A percentile compares a stretch with the other conserved stretches of the same genome.
Evolutionary conservation across 73 alveolate genomes (phyloP).

Genomic region (Tetrahymena thermophila): DNA sequence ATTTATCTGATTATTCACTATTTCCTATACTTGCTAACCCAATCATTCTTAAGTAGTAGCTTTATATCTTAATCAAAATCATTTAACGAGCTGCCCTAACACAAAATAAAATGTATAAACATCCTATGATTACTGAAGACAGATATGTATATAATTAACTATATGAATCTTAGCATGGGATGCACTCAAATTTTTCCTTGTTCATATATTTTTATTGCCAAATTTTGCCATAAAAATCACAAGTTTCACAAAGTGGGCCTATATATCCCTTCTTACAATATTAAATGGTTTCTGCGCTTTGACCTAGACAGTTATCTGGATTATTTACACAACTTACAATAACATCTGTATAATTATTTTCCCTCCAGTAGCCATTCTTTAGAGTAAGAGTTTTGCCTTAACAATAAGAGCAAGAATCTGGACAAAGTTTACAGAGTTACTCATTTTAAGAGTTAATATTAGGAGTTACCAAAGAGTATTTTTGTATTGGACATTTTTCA

Average conservation of each 20-base stretch:
- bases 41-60: not conserved
- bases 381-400: not conserved
- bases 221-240: not conserved
- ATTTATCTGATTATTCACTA: not conserved
- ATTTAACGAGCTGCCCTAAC: not conserved
- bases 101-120: not conserved
- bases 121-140: not conserved
- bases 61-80: not conserved
- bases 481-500: not conserved
- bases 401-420: not conserved
- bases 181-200: not conserved
- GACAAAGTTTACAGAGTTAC: not conserved
- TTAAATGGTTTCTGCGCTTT: not conserved
- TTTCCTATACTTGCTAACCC: not conserved
- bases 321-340: not conserved
- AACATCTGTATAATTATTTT: not conserved
- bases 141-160: not conserved
- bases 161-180: not conserved
- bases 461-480: not conserved
- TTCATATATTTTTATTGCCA: not conserved
- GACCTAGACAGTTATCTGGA: not conserved
- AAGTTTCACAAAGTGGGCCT: not conserved
- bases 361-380: not conserved
- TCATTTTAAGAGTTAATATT: not conserved
- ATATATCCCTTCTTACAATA: not conserved